These are phyloP conservation scores for Meyerozyma guilliermondii DNA, from an alignment of 1,139 yeast species.

Conservation along the genomic window DNA sequence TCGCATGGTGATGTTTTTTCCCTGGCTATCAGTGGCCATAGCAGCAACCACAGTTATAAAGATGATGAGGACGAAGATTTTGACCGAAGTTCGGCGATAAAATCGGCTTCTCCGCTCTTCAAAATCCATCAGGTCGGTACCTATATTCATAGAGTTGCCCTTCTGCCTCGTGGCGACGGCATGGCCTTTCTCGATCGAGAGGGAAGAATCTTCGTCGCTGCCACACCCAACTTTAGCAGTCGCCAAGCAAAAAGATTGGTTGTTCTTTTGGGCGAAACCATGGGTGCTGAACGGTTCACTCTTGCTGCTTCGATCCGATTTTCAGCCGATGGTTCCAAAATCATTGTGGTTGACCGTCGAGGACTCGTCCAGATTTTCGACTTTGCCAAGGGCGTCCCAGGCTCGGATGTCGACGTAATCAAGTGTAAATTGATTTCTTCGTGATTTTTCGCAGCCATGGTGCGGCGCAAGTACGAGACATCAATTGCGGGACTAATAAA, in stretches of 20 bases:
- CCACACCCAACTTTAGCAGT: slow-evolving; percentile 47
- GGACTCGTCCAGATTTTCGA: slow-evolving; percentile 78
- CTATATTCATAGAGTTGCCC: slow-evolving; percentile 62
- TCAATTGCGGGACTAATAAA: no score
- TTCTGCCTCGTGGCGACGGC: slow-evolving; percentile 85
- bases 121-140: slow-evolving; percentile 80
- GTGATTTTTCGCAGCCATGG: background rate
- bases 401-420: slow-evolving; percentile 69
- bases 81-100: slow-evolving; percentile 17
- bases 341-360: slow-evolving; percentile 73
- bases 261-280: slow-evolving; percentile 71
- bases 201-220: slow-evolving; percentile 69
- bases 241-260: slow-evolving; percentile 41
- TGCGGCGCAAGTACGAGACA: no score
- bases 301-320: slow-evolving; percentile 76
- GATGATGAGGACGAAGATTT: slow-evolving; percentile 8
- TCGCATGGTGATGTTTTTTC: slow-evolving; percentile 5
- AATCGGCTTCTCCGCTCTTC: slow-evolving; percentile 28
- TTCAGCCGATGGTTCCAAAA: slow-evolving; percentile 75
- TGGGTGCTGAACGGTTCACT: slow-evolving; percentile 60
- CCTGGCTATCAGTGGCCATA: slow-evolving; percentile 12
- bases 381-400: slow-evolving; percentile 80
- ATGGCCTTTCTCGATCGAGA: slow-evolving; percentile 74
- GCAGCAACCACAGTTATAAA: slow-evolving; percentile 10
- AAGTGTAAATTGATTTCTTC: slow-evolving; percentile 54